Base-by-base conservation (phyloP, 1,139 yeast genomes). In the Geotrichum australiense region DNA sequence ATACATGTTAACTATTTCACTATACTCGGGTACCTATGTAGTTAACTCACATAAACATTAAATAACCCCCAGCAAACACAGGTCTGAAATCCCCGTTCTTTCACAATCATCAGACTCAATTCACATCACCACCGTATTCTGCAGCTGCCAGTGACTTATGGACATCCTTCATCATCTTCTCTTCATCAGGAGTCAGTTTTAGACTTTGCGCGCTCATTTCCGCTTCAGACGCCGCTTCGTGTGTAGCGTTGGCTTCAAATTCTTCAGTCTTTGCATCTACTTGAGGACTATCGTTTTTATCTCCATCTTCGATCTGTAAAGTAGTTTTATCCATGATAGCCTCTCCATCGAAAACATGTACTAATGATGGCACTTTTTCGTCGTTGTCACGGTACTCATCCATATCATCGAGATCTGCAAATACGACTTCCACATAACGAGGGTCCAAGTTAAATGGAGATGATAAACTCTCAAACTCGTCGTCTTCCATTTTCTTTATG, bases 91-190 rank as follows among this genome's bases (percentile, higher is more conserved):
- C n/a, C n/a, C n/a, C n/a, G n/a, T n/a, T n/a, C n/a, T n/a, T n/a
- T n/a, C n/a, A n/a, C n/a, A n/a, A n/a, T n/a, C n/a, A n/a, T n/a
- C 6, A 10, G n/a, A 8, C 12, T 29, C 15, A 31, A n/a, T 31
- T 31, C 23, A 20, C 6, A 6, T 31, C 25, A 19, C 35, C 25
- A 20, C 12, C 18, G 18, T 31, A 20, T 6, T 8, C 35, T 8
- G 25, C 35, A 18, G 35, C 23, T 19, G 7, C 35, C 35, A 31
- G n/a, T n/a, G n/a, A n/a, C n/a, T n/a, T n/a, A n/a, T n/a, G n/a
- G n/a, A n/a, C n/a, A n/a, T n/a, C n/a, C n/a, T n/a, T n/a, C n/a
- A n/a, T n/a, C n/a, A n/a, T n/a, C n/a, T n/a, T n/a, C n/a, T n/a
- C n/a, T n/a, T n/a, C n/a, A n/a, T n/a, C n/a, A n/a, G n/a, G n/a